Evolutionary conservation across 129 eudicot genomes (phyloP), one percentile per base, ranked within the genome.

Genomic region (Escallonia rubra): DNA sequence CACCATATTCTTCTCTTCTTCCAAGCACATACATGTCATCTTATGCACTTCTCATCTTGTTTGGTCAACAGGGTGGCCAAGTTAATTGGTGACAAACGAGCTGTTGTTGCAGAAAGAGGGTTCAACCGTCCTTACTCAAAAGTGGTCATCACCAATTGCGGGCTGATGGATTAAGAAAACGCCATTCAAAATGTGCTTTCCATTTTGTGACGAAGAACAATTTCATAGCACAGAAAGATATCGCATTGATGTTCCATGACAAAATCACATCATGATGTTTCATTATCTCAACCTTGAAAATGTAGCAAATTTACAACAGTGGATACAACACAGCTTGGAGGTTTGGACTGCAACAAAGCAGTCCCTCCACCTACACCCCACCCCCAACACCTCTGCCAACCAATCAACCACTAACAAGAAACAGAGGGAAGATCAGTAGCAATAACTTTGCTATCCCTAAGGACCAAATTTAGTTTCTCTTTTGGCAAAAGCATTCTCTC

Each of bases 61-160:
- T 57, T 59, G 55, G 44, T 8, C 61, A 70, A 66, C 94, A 85
- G 98, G 96, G 96, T 81, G 43, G 98, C 98, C n/a, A 93, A 89
- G 80, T 72, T 93, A 68, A 86, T 93, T 5, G 98, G 98, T 39
- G 98, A 93, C 71, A 93, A 93, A 70, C 84, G 98, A 50, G 98
- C 96, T 14, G 95, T 89, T 47, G 98, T 93, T 16, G 98, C 98
- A 63, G 98, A 93, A 52, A 80, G 96, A 69, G 96, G 96, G 40
- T 93, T 93, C 78, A 93, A 89, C 69, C 79, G 96, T 64, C 99
- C 99, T 38, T 90, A 93, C 78, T 84, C 93, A 2, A 93, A 89
- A 72, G 93, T 93, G 76, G 57, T 80, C n/a, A 75, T 93, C 59
- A 84, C 90, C 45, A 93, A 89, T 66, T 93, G 99, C 44, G 95